Evolutionary conservation across 805 yeast genomes (phyloP), one percentile per base, ranked within the genome.

Genomic region (Yarrowia sp.): DNA sequence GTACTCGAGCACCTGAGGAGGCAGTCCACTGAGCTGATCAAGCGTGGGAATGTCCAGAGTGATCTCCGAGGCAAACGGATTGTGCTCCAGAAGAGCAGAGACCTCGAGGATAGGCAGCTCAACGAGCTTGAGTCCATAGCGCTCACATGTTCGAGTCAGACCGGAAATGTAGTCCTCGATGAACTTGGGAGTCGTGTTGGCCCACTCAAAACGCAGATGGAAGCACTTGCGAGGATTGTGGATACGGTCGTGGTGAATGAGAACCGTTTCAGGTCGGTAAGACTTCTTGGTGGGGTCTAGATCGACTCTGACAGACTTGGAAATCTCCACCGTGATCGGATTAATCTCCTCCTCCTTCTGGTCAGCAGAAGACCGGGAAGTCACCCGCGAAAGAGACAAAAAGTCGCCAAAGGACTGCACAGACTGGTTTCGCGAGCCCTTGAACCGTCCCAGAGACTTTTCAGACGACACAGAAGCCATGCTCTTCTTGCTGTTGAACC

Each of bases 211-310:
- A 49, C 97, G 78, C 31, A 94, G 81, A 69, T 93, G 98, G 76
- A 86, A 94, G 70, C 97, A 92, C 68, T 92, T 96, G 66, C 88
- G 93, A 0, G 97, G 97, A 70, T 92, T 93, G 71, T 91, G 97
- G 3, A 92, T 92, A 44, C 86, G 80, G 71, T 94, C 99, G 69
- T 90, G 89, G 73, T 93, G 97, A 0, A 94, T 90, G 6, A 84
- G 84, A 46, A 91, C 78, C 2, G 85, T 73, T 67, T 94, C 99
- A 0, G 87, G 87, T 62, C 91, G 82, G 72, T 84, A 84, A 0
- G 97, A 90, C 64, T 84, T 80, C 2, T 78, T 76, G 27, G 79
- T 75, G 0, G 93, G 88, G 70, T 94, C 99, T 16, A 90, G 81
- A 71, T 93, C 89, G 67, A 83, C 82, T 46, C 80, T 77, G 29